Conservation (phyloP, 1,284 basidiomycete species). For the Apiotrichum veenhuisii region DNA sequence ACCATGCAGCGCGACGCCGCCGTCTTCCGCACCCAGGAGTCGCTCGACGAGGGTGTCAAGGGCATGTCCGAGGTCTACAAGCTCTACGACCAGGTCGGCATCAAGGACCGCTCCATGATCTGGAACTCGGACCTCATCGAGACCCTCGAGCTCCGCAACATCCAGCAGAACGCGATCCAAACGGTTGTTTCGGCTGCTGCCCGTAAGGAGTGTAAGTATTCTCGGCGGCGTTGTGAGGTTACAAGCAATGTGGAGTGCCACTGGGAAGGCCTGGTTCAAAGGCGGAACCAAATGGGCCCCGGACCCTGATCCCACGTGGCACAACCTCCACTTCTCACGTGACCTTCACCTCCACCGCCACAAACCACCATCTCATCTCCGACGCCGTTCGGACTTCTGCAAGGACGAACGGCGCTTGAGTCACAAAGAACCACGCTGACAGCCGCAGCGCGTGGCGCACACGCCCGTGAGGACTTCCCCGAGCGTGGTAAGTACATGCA, state of each 20-base stretch:
- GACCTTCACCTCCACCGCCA: no score
- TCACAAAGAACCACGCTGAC: no score
- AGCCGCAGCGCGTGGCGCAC: conserved; percentile 94
- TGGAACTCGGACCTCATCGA: conserved; percentile 99
- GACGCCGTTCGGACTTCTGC: no score
- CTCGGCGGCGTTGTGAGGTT: no score
- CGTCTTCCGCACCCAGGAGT: conserved; percentile 86
- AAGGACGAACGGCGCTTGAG: no score
- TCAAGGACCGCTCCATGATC: conserved; percentile 98
- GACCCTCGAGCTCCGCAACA: conserved; percentile 93
- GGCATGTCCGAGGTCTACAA: conserved; percentile 84
- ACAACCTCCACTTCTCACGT: no score
- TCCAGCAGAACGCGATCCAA: conserved; percentile 91
- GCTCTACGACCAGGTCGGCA: conserved; percentile 82
- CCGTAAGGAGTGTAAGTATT: conserved; percentile 94
- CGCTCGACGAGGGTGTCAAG: conserved; percentile 85
- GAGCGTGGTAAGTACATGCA: no score
- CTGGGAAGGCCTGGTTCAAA: no score
- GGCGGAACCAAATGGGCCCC: no score
- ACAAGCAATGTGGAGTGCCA: no score
- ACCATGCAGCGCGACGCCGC: conserved; percentile 95
- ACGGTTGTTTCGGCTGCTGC: conserved; percentile 93
- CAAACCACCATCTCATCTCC: no score
- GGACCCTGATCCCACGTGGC: no score
- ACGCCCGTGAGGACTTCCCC: conserved; percentile 90